A percentile compares a stretch with the other conserved stretches of the same genome.
phyloP scores from a whole-genome alignment of 2,329 filamentous ascomycete genomes.

The Pseudocercospora ulei region DNA sequence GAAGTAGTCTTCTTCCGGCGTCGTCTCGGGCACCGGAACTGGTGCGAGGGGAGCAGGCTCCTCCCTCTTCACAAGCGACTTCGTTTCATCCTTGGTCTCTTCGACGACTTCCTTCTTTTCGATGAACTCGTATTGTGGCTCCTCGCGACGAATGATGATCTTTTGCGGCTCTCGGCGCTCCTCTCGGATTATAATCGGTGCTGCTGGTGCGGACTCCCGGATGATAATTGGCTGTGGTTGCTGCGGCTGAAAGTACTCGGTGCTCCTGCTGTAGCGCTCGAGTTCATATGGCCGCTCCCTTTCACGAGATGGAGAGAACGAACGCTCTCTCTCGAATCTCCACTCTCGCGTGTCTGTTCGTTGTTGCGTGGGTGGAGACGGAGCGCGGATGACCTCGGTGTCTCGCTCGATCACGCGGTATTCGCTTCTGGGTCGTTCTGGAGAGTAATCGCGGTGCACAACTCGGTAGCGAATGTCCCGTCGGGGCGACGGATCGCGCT shows the following conservation, averaged over 20 bases:
- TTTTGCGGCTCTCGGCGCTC: constrained; percentile 38
- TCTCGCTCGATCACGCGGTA: constrained; percentile 36
- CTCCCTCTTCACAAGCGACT: constrained; percentile 38
- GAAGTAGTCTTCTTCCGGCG: constrained; percentile 50
- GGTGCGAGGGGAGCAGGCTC: constrained; percentile 32
- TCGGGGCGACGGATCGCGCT: constrained; percentile 24
- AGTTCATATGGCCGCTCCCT: constrained; percentile 40
- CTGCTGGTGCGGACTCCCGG: constrained; percentile 39
- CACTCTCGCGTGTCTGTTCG: constrained; percentile 43
- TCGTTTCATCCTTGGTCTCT: constrained; percentile 40
- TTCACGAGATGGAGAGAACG: constrained; percentile 38
- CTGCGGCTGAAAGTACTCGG: constrained; percentile 44
- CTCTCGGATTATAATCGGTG: constrained; percentile 48
- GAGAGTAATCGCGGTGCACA: constrained; percentile 28
- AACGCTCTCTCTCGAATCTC: constrained; percentile 46
- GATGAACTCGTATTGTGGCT: constrained; percentile 50
- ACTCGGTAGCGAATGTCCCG: constrained; percentile 32
- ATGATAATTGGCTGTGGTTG: constrained; percentile 44
- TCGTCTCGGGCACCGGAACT: constrained; percentile 28
- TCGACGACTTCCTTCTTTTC: constrained; percentile 48
- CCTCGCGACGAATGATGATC: constrained; percentile 49
- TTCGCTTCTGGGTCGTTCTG: constrained; percentile 29
- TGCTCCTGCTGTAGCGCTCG: constrained; percentile 45
- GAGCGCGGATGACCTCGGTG: constrained; percentile 27
- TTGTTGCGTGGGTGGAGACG: constrained; percentile 37